Conservation (phyloP, 2,329 filamentous ascomycete genomes). For the Aureobasidium uvarum region DNA sequence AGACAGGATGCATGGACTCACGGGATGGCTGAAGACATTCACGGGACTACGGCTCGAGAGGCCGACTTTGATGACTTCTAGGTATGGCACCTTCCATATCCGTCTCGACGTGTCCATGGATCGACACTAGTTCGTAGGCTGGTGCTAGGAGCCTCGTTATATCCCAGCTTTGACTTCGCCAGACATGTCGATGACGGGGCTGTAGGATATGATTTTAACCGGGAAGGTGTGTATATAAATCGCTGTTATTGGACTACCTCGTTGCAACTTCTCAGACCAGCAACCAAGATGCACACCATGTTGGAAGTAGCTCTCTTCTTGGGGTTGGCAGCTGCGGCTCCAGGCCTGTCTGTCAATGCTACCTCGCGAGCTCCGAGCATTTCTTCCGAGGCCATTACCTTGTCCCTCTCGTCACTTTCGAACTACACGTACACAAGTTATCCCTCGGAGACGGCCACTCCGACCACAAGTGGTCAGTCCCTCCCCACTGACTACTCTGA, state of each 20-base stretch:
- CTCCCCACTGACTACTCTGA: slow-evolving; percentile 23
- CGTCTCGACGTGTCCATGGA: not conserved
- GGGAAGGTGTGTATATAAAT: not conserved
- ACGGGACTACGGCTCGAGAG: slow-evolving; percentile 11
- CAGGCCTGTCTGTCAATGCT: not conserved
- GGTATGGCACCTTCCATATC: not conserved
- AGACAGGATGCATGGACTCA: not conserved
- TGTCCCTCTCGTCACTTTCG: slow-evolving; percentile 11
- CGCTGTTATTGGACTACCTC: not conserved
- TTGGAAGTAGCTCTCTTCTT: slow-evolving; percentile 14
- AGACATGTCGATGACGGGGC: not conserved
- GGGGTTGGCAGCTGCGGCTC: slow-evolving; percentile 8
- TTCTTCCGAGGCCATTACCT: slow-evolving; percentile 12
- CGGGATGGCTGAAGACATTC: not conserved
- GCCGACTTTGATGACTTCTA: not conserved
- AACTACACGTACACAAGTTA: slow-evolving; percentile 23
- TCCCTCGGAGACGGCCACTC: slow-evolving; percentile 16
- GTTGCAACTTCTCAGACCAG: not conserved
- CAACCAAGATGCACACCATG: not conserved
- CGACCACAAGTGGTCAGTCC: not conserved
- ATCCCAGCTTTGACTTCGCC: not conserved
- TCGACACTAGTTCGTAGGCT: not conserved
- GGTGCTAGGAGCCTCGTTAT: not conserved
- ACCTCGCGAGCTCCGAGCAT: not conserved
- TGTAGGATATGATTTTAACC: not conserved